Percentiles rank a stretch among this genome's conserved stretches.
These are phyloP conservation scores for Pseudonitzschia delicatissima DNA, from an alignment of 108 stramenopile genomes.

Conservation along the genomic window DNA sequence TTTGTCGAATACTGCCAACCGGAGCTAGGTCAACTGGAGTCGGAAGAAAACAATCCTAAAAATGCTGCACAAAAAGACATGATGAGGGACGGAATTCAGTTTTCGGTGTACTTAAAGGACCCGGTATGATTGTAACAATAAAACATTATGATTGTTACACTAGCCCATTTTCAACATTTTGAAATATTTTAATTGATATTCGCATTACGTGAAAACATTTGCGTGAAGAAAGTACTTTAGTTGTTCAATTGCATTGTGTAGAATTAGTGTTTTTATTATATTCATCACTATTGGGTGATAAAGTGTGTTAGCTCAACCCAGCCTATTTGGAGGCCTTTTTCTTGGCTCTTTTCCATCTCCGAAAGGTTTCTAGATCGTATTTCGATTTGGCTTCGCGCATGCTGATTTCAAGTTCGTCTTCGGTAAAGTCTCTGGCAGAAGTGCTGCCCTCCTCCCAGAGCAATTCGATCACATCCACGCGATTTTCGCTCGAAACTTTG, in stretches of 20 bases:
- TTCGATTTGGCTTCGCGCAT: conserved; percentile 61
- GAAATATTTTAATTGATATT: too few relatives aligned
- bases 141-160: not conserved
- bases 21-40: not conserved
- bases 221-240: too few relatives aligned
- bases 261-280: too few relatives aligned
- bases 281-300: too few relatives aligned
- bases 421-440: conserved; percentile 36
- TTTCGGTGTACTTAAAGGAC: conserved; percentile 16
- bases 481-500: not conserved
- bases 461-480: conserved; percentile 20
- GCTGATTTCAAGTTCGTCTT: conserved; percentile 46
- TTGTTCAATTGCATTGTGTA: too few relatives aligned
- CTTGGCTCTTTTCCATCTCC: conserved; percentile 57
- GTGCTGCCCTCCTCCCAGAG: conserved; percentile 28
- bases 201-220: too few relatives aligned
- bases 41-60: not conserved
- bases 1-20: conserved; percentile 58
- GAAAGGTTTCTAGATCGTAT: conserved; percentile 57
- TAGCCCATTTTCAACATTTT: too few relatives aligned
- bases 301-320: too few relatives aligned
- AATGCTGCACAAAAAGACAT: not conserved
- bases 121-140: not conserved
- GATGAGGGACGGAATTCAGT: conserved; percentile 12
- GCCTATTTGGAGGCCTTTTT: conserved; percentile 24